These are phyloP conservation scores for Xylaria venustula DNA, from an alignment of 495 filamentous ascomycete genomes.

Conservation along the genomic window DNA sequence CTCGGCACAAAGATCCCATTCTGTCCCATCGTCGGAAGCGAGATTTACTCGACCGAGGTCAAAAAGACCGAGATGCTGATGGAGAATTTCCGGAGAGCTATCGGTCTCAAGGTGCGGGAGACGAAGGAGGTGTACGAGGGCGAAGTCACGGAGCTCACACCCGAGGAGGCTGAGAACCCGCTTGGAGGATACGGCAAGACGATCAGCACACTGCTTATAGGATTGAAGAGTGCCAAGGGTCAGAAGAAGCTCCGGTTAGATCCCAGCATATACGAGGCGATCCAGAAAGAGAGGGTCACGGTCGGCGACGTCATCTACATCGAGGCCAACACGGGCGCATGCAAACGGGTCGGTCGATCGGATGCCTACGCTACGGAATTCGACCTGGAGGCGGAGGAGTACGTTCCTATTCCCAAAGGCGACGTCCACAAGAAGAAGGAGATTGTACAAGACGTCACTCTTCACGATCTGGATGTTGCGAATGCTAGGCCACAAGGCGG, in stretches of 20 bases:
- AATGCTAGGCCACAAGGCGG: conserved; percentile 93
- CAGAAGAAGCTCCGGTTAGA: conserved; percentile 96
- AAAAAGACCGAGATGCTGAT: conserved; percentile 99
- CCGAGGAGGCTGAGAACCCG: conserved; percentile 98
- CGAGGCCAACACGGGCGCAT: conserved; percentile 95
- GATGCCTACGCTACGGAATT: conserved; percentile 98
- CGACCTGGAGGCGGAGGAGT: conserved; percentile 97
- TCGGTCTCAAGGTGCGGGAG: conserved; percentile 93
- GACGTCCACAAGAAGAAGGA: conserved; percentile 99
- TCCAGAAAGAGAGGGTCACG: conserved; percentile 95
- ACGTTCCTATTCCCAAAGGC: conserved; percentile 96
- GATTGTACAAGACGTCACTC: conserved; percentile 97
- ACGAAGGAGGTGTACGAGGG: conserved; percentile 98
- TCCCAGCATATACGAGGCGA: conserved; percentile 97
- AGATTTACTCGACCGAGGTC: conserved; percentile 94
- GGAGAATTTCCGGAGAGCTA: conserved; percentile 96
- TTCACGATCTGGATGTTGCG: conserved; percentile 95
- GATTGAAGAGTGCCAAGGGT: conserved; percentile 84
- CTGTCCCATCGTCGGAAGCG: conserved; percentile 93
- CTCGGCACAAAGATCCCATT: conserved; percentile 97
- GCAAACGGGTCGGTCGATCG: conserved; percentile 91
- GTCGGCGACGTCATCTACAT: conserved; percentile 98
- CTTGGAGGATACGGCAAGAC: conserved; percentile 92
- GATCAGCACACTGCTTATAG: conserved; percentile 85
- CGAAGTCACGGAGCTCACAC: conserved; percentile 92